Base-by-base conservation (phyloP, 2,329 filamentous ascomycete genomes). In the Hysterium pulicare region DNA sequence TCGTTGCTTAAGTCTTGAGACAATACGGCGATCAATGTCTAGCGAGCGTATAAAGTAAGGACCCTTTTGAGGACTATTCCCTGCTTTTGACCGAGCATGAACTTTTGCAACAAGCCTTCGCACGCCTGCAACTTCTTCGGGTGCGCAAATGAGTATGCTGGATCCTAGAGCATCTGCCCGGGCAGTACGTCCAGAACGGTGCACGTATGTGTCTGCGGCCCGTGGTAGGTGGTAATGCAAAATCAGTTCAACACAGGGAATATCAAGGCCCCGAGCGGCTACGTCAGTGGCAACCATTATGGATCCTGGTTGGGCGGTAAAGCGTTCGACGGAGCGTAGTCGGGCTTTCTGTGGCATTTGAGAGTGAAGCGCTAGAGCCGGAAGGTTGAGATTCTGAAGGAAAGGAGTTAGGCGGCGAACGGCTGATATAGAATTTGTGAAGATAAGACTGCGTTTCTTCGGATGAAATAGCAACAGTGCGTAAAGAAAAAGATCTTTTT, bases 401-500 rank as follows among this genome's bases (percentile, higher is more conserved):
- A 96, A 80, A 1, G 91, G 88, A 0, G 85, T 83, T 10, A 98
- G 74, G 28, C 93, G 87, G 33, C 90, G 85, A 39, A 95, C 91
- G 2, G 91, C 86, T 40, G 87, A 87, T 65, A 98, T 96, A 33
- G 90, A 95, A 71, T 98, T 98, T 21, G 90, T 90, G 66, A 98
- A 98, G 36, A 98, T 82, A 2, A 98, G 75, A 0, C 88, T 90
- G 23, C 90, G 86, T 28, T 84, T 79, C 36, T 84, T 84, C 1
- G 87, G 83, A 61, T 95, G 86, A 43, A 95, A 81, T 2, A 96
- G 77, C 0, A 97, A 76, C 7, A 95, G 75, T 0, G 90, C 79
- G 68, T 98, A 98, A 31, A 97, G 83, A 53, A 91, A 97, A 8
- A 98, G 81, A 66, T 98, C 93, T 79, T 98, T 98, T 63, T 98